phyloP scores from a whole-genome alignment of 202 grass and related monocot species.

The Eragrostis tef region DNA sequence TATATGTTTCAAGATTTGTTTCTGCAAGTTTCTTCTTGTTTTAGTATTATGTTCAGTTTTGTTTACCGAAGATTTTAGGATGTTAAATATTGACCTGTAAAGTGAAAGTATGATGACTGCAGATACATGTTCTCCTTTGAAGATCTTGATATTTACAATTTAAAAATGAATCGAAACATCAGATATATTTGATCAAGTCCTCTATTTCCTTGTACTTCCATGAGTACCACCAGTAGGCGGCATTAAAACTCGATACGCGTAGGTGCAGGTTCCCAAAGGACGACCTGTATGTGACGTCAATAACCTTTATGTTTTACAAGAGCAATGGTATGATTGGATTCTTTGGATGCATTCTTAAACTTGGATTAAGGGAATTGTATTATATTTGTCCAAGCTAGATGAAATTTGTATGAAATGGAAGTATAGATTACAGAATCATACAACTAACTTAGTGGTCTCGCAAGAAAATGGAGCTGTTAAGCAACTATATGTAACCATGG shows the following conservation, averaged over 20 bases:
- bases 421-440: background rate
- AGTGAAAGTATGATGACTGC: conserved; percentile 8
- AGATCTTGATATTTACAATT: conserved; percentile 4
- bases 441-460: background rate
- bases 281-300: conserved; percentile 1
- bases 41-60: conserved; percentile 23
- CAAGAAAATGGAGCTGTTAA: conserved; percentile 19
- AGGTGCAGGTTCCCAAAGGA: background rate
- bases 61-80: background rate
- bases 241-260: background rate
- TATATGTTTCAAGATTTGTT: background rate
- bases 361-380: background rate
- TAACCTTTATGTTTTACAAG: background rate
- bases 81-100: conserved; percentile 41
- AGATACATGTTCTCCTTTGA: conserved; percentile 2
- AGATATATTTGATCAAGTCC: conserved; percentile 5
- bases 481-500: conserved; percentile 8
- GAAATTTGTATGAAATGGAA: background rate
- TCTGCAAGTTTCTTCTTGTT: conserved; percentile 14
- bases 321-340: background rate
- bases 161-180: conserved; percentile 2
- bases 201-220: conserved; percentile 1
- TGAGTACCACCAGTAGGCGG: background rate
- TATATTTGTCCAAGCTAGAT: background rate
- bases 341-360: background rate